Conservation (phyloP, 768 basidiomycete genomes). For the Roridomyces roridus region DNA sequence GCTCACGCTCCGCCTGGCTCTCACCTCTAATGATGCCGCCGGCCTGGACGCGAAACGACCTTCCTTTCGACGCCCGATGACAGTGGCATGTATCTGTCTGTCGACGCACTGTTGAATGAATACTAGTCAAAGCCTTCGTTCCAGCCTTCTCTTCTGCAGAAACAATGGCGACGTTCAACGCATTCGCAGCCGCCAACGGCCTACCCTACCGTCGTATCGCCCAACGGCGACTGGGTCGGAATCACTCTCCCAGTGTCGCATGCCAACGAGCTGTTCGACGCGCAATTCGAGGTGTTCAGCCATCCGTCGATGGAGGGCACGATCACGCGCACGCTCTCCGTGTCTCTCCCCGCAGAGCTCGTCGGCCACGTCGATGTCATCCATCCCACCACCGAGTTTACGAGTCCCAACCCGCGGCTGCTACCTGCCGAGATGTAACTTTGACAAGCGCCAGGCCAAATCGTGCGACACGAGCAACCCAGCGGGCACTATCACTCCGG, state of each 20-base stretch:
- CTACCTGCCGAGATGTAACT: constrained; percentile 14
- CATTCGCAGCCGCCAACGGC: constrained; percentile 31
- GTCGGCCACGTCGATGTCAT: constrained; percentile 32
- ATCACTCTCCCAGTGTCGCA: constrained; percentile 31
- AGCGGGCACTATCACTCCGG: constrained; percentile 31
- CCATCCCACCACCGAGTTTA: constrained; percentile 37
- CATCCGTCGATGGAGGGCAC: constrained; percentile 26
- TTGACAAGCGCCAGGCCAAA: constrained; percentile 18
- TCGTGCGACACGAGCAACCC: constrained; percentile 29
- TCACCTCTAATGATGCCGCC: not conserved
- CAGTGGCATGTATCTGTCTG: not conserved
- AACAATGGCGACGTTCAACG: constrained; percentile 28
- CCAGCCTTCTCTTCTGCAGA: constrained; percentile 26
- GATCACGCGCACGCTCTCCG: constrained; percentile 32
- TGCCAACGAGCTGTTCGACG: constrained; percentile 32
- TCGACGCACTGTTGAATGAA: not conserved
- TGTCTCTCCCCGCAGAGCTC: constrained; percentile 33
- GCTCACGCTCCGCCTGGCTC: constrained; percentile 6
- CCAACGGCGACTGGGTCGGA: constrained; percentile 33
- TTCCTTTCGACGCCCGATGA: not conserved
- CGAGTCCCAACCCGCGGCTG: constrained; percentile 23
- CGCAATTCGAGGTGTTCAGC: constrained; percentile 30
- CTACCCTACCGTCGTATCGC: constrained; percentile 26
- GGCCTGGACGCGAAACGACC: not conserved
- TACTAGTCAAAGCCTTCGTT: constrained; percentile 34